phyloP scores from a whole-genome alignment of 2,329 filamentous ascomycete genomes.

The Kalaharituber pfeilii region DNA sequence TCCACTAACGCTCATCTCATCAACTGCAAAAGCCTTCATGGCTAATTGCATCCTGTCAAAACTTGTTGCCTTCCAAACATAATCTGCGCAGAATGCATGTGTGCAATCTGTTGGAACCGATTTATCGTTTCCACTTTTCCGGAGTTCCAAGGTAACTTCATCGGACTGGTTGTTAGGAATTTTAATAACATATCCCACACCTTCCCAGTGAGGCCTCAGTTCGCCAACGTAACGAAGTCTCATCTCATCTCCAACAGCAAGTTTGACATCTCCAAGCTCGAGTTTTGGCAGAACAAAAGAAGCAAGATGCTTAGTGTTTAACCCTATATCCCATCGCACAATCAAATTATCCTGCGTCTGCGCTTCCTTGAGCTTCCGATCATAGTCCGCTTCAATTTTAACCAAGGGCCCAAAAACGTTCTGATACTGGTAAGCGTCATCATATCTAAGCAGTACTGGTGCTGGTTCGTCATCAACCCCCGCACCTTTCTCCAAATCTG shows the following conservation, averaged over 20 bases:
- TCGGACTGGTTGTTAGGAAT: conserved; percentile 99
- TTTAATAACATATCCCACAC: conserved; percentile 96
- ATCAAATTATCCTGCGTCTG: conserved; percentile 92
- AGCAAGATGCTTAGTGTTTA: conserved; percentile 94
- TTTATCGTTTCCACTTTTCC: conserved; percentile 90
- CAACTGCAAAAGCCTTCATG: conserved; percentile 97
- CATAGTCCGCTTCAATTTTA: conserved; percentile 98
- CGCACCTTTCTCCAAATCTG: conserved; percentile 77
- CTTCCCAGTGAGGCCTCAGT: conserved; percentile 81
- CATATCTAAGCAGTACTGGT: conserved; percentile 80
- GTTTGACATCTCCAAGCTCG: conserved; percentile 90
- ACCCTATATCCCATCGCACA: conserved; percentile 82
- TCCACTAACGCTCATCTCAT: conserved; percentile 94
- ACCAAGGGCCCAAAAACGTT: conserved; percentile 96
- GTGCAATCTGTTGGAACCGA: conserved; percentile 90
- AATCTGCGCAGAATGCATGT: conserved; percentile 95
- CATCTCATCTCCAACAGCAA: conserved; percentile 98
- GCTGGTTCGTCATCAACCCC: conserved; percentile 90
- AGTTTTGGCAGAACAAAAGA: conserved; percentile 94
- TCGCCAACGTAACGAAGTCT: conserved; percentile 91
- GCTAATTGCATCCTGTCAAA: conserved; percentile 98
- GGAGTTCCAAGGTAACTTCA: conserved; percentile 85
- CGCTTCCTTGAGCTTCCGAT: conserved; percentile 95
- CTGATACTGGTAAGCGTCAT: conserved; percentile 95
- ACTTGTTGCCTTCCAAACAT: conserved; percentile 98